Conservation (phyloP, 2,329 filamentous ascomycete genomes). For the Neoarthrinium moseri region DNA sequence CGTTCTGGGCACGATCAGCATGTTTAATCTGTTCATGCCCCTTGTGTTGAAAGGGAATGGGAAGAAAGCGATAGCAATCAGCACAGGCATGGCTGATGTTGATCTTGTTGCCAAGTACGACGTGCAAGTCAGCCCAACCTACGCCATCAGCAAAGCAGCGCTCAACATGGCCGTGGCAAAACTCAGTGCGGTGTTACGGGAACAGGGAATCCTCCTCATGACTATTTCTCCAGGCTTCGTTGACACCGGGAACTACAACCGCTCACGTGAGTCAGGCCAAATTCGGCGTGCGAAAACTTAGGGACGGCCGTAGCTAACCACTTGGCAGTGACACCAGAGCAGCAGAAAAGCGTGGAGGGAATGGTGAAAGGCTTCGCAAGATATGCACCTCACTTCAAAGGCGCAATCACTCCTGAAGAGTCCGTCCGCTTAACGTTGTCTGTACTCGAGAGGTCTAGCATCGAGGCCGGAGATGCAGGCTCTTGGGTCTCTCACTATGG, state of each 20-base stretch:
- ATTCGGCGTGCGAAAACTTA: no score
- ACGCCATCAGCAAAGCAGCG: conserved; percentile 37
- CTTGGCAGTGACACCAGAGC: no score
- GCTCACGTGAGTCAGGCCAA: neutral
- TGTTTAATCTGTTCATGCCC: conserved; percentile 51
- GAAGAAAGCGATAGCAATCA: conserved; percentile 54
- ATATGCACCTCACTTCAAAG: conserved; percentile 23
- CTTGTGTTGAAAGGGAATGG: conserved; percentile 44
- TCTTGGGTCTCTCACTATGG: conserved; percentile 53
- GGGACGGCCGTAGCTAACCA: no score
- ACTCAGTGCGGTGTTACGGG: conserved; percentile 38
- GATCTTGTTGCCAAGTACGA: conserved; percentile 21
- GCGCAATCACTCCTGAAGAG: conserved; percentile 19
- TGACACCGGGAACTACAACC: conserved; percentile 16
- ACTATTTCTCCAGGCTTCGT: conserved; percentile 43
- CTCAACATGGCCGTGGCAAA: conserved; percentile 29
- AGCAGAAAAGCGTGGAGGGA: conserved; percentile 5
- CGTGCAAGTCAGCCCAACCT: conserved; percentile 37
- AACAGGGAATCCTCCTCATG: conserved; percentile 44
- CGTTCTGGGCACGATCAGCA: conserved; percentile 47
- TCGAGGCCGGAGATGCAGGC: conserved; percentile 37
- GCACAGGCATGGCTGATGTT: conserved; percentile 45
- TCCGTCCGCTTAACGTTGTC: conserved; percentile 16
- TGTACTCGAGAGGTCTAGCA: conserved; percentile 22
- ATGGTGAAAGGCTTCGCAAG: conserved; percentile 15